Percentiles rank a stretch among this genome's conserved stretches.
phyloP scores from a whole-genome alignment of 257 asterid genomes.

The Nicotiana tomentosiformis region DNA sequence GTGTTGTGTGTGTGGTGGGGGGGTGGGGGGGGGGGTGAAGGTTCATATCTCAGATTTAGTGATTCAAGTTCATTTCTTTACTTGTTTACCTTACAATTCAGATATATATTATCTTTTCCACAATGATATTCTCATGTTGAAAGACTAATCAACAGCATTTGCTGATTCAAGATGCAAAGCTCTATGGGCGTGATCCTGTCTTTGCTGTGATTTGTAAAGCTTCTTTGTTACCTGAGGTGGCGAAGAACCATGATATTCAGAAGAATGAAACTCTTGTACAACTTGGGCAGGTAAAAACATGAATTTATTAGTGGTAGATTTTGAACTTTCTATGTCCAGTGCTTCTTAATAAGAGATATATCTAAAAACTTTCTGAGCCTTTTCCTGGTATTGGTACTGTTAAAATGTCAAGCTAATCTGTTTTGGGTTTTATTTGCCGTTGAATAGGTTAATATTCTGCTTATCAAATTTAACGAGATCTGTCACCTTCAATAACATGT shows the following conservation, averaged over 20 bases:
- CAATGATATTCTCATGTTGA: conserved; percentile 30
- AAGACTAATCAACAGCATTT: conserved; percentile 65
- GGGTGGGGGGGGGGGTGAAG: background rate
- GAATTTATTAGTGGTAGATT: conserved; percentile 4
- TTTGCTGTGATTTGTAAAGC: conserved; percentile 84
- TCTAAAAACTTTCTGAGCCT: background rate
- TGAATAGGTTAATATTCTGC: background rate
- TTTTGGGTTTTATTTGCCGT: conserved; percentile 8
- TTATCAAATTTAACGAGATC: conserved; percentile 3
- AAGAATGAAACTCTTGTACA: conserved; percentile 65
- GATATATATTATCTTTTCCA: conserved; percentile 12
- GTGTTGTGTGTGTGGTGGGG: background rate
- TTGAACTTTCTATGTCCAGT: background rate
- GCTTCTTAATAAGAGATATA: background rate
- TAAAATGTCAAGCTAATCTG: background rate
- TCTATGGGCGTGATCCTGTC: conserved; percentile 76
- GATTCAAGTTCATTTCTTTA: background rate
- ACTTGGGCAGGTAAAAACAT: conserved; percentile 71
- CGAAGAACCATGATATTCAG: conserved; percentile 65
- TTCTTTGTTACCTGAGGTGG: conserved; percentile 69
- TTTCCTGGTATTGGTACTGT: background rate
- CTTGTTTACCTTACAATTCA: background rate
- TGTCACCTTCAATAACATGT: background rate
- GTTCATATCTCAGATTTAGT: background rate
- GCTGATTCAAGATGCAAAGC: conserved; percentile 96